Conservation (phyloP, 23 red algal species). For the Gracilaria domingensis region DNA sequence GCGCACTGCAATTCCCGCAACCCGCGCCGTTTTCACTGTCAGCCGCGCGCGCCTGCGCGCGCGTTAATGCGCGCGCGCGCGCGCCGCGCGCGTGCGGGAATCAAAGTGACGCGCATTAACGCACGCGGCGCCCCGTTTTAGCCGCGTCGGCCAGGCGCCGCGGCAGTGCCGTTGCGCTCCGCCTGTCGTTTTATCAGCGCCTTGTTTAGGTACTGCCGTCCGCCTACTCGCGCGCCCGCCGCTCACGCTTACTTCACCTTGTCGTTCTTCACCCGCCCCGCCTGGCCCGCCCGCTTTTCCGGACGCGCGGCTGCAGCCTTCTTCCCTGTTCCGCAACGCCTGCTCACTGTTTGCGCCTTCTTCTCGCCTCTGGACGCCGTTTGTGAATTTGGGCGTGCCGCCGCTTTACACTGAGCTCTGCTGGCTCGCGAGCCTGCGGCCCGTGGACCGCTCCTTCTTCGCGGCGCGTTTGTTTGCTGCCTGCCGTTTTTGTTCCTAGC, state of each 20-base stretch:
- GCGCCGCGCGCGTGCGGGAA: slow-evolving; percentile 1
- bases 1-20: background rate
- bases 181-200: background rate
- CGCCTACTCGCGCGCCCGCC: no score
- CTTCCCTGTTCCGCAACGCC: background rate
- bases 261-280: background rate
- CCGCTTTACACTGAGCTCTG: background rate
- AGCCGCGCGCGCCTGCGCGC: background rate
- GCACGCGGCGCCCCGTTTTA: background rate
- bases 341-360: background rate
- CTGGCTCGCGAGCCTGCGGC: background rate
- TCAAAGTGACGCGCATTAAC: background rate
- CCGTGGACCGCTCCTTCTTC: background rate
- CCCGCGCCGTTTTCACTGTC: slow-evolving; percentile 5
- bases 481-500: no score
- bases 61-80: background rate
- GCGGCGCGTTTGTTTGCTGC: no score
- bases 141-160: background rate
- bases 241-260: background rate
- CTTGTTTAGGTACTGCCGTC: no score
- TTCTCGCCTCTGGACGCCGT: background rate
- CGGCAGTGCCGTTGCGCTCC: background rate
- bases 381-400: background rate
- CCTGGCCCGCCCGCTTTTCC: background rate
- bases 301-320: background rate